Percentiles rank a stretch among this genome's conserved stretches.
phyloP scores from a whole-genome alignment of 2,329 filamentous ascomycete species.

The Diplodia sapinea region DNA sequence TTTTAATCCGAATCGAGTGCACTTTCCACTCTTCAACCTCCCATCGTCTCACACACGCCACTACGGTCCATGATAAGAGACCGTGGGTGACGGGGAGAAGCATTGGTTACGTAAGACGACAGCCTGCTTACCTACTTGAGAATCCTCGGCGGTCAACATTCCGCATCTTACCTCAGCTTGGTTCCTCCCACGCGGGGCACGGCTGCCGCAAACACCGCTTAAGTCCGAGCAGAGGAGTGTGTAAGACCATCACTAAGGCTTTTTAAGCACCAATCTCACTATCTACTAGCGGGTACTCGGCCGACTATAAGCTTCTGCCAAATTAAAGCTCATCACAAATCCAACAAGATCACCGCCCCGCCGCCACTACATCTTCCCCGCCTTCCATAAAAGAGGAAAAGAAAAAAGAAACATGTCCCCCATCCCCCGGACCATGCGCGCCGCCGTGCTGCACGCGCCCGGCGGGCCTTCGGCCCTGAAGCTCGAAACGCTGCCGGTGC shows the following conservation, averaged over 20 bases:
- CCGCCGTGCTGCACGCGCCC: constrained; percentile 49
- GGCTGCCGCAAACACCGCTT: neutral
- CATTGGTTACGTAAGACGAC: neutral
- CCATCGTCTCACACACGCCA: neutral
- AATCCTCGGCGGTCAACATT: neutral
- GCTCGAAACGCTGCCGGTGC: constrained; percentile 38
- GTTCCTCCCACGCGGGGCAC: neutral
- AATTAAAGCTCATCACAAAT: neutral
- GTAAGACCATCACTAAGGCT: neutral
- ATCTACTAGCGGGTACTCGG: neutral
- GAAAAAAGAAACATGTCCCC: neutral
- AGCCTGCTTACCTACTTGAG: neutral
- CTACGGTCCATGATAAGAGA: neutral
- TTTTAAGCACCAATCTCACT: neutral
- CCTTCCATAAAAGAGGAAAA: too few relatives aligned
- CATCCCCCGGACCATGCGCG: constrained; percentile 49
- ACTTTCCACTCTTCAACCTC: neutral
- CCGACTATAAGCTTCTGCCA: neutral
- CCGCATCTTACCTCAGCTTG: neutral
- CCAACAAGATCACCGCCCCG: neutral
- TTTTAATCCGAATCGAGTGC: neutral
- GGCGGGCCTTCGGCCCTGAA: constrained; percentile 51
- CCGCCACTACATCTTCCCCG: neutral
- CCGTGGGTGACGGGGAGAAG: too few relatives aligned
- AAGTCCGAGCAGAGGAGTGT: neutral